A percentile compares a stretch with the other conserved stretches of the same genome.
These are phyloP conservation scores for Teunomyces barrocoloradensis DNA, from an alignment of 805 yeast species.

Conservation along the genomic window DNA sequence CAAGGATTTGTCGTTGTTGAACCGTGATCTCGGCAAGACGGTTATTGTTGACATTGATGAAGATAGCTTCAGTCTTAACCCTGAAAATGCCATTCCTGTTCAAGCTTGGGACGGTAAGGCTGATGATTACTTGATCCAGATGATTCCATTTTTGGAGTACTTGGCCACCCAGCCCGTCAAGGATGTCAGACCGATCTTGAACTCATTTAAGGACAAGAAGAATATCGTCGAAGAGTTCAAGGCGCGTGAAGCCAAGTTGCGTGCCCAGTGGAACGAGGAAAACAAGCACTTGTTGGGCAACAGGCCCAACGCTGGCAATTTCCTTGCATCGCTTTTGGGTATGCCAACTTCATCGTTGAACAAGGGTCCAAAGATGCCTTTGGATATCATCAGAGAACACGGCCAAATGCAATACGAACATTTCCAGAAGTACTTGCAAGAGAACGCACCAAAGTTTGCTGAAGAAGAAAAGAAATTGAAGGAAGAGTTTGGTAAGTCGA, in stretches of 20 bases:
- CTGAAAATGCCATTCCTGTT: constrained; percentile 88
- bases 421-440: constrained; percentile 62
- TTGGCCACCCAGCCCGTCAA: constrained; percentile 81
- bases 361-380: constrained; percentile 68
- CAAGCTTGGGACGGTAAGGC: constrained; percentile 83
- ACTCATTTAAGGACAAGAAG: constrained; percentile 64
- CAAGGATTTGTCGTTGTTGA: constrained; percentile 85
- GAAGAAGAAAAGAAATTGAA: constrained; percentile 86
- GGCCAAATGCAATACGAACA: constrained; percentile 86
- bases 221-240: constrained; percentile 77
- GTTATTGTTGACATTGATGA: constrained; percentile 76
- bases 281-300: constrained; percentile 19
- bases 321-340: constrained; percentile 65
- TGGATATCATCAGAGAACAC: constrained; percentile 85
- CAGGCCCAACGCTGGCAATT: constrained; percentile 45
- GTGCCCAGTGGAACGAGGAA: constrained; percentile 66
- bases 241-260: constrained; percentile 70
- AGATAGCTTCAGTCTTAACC: constrained; percentile 74
- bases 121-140: constrained; percentile 73
- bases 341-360: constrained; percentile 42
- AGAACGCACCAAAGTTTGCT: constrained; percentile 62
- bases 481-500: constrained; percentile 76
- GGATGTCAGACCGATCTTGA: constrained; percentile 87
- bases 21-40: constrained; percentile 84
- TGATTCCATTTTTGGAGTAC: constrained; percentile 93